Conservation (phyloP, 305 asterid genomes). For the Solanum aculeatissimum region DNA sequence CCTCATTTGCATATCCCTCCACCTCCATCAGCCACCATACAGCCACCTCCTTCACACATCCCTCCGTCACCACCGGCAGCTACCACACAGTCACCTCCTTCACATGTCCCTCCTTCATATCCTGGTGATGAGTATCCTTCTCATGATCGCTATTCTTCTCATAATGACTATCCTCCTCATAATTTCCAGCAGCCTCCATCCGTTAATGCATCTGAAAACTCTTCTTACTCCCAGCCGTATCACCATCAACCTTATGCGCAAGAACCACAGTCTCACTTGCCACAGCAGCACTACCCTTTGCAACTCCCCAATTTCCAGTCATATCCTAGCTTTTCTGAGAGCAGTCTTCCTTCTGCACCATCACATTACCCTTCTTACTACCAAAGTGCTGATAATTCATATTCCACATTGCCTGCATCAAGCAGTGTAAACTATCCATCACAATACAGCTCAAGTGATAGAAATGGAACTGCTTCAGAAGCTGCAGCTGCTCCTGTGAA, state of each 20-base stretch:
- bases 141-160: constrained; percentile 11
- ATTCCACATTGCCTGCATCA: constrained; percentile 32
- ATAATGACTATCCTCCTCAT: constrained; percentile 2
- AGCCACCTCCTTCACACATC: constrained; percentile 18
- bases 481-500: constrained; percentile 20
- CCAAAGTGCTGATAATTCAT: constrained; percentile 52
- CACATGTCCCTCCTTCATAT: constrained; percentile 22
- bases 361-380: constrained; percentile 47
- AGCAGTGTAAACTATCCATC: constrained; percentile 24
- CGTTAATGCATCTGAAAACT: constrained; percentile 18
- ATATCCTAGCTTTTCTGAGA: constrained; percentile 66
- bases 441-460: constrained; percentile 26
- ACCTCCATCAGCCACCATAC: constrained; percentile 20
- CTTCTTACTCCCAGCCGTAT: constrained; percentile 41
- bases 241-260: constrained; percentile 43
- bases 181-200: constrained; percentile 33
- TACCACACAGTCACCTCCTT: constrained; percentile 19
- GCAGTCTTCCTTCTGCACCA: constrained; percentile 59
- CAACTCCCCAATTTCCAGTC: constrained; percentile 65
- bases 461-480: constrained; percentile 36
- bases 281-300: constrained; percentile 39
- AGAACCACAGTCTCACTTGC: constrained; percentile 41
- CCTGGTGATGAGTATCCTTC: constrained; percentile 30
- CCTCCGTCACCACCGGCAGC: constrained; percentile 31
- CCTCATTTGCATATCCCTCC: constrained; percentile 26